Evolutionary conservation across 2,329 filamentous ascomycete species (phyloP).

Genomic region (Sarocladium strictum): DNA sequence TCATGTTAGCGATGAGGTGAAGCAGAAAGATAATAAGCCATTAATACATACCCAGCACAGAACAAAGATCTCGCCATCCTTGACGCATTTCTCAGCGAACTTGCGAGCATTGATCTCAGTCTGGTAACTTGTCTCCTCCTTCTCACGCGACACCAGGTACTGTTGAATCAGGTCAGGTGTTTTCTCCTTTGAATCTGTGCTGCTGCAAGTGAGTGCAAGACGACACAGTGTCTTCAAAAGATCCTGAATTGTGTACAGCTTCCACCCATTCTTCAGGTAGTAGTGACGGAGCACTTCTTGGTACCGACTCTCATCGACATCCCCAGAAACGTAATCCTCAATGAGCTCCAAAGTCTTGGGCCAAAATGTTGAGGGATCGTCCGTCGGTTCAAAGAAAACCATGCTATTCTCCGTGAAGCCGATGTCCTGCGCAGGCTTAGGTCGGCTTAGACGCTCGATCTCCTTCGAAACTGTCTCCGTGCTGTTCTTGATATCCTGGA

Average conservation of each 20-base stretch:
- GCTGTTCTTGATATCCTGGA: constrained; percentile 77
- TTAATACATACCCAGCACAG: constrained; percentile 74
- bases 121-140: constrained; percentile 82
- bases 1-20: constrained; percentile 24
- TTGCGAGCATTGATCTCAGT: constrained; percentile 87
- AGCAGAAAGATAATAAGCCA: background rate
- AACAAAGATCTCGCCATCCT: constrained; percentile 87
- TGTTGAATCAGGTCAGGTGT: constrained; percentile 84
- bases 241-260: constrained; percentile 87
- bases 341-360: constrained; percentile 78
- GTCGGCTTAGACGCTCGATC: constrained; percentile 64
- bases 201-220: constrained; percentile 77
- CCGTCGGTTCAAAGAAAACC: constrained; percentile 67
- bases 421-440: constrained; percentile 77
- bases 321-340: constrained; percentile 77
- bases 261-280: constrained; percentile 88
- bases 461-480: constrained; percentile 67
- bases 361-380: constrained; percentile 68
- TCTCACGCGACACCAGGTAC: constrained; percentile 75
- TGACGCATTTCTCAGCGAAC: constrained; percentile 86
- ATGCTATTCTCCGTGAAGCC: constrained; percentile 74
- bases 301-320: constrained; percentile 75
- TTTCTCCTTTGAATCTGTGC: constrained; percentile 84
- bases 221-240: constrained; percentile 76
- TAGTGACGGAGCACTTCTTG: constrained; percentile 89